These are phyloP conservation scores for Chenopodium quinoa DNA, from an alignment of 148 eudicot species.

Conservation along the genomic window DNA sequence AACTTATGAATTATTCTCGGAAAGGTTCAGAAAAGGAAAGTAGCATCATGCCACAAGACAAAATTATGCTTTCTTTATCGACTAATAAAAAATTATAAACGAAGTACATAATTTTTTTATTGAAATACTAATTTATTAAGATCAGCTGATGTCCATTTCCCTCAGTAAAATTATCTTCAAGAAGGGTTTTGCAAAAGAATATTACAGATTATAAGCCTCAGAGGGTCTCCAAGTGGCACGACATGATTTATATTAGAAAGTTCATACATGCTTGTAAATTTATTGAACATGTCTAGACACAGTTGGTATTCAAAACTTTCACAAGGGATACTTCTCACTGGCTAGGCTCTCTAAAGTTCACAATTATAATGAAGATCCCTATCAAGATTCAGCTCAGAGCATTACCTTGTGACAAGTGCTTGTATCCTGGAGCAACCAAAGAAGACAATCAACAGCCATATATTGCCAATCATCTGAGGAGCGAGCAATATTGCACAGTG, in stretches of 20 bases:
- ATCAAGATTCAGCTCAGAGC: conserved; percentile 4
- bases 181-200: not conserved
- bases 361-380: not conserved
- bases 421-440: conserved; percentile 94
- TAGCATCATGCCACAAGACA: not conserved
- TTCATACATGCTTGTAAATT: not conserved
- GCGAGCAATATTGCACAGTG: conserved; percentile 88
- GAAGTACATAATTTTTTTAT: too few relatives aligned
- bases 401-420: conserved; percentile 87
- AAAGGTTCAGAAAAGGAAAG: not conserved
- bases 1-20: not conserved
- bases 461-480: conserved; percentile 99
- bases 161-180: not conserved
- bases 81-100: not conserved
- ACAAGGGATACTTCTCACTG: not conserved
- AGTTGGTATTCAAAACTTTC: not conserved
- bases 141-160: not conserved
- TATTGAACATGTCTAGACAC: not conserved
- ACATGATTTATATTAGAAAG: not conserved
- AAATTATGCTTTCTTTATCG: not conserved
- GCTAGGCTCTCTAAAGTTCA: not conserved
- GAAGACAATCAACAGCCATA: conserved; percentile 97
- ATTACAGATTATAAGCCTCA: not conserved
- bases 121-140: not conserved
- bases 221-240: not conserved